Conservation (phyloP, 83 land plant species). For the Picea mariana region DNA sequence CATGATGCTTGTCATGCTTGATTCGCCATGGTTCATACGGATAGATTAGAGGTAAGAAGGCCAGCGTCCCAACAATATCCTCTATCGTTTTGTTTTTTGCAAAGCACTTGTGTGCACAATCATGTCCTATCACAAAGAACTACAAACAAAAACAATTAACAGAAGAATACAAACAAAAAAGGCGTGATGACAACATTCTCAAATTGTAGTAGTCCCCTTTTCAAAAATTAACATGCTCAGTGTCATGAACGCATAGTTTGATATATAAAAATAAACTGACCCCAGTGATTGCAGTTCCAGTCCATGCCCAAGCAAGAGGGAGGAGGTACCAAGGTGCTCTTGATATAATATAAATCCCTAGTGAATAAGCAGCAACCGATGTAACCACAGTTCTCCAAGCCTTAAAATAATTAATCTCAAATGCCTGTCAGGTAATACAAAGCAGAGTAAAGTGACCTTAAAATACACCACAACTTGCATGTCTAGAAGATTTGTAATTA, state of each 20-base stretch:
- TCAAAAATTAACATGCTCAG: no score
- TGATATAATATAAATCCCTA: conserved; percentile 81
- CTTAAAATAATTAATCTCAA: conserved; percentile 80
- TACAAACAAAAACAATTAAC: conserved; percentile 22
- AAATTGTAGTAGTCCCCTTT: no score
- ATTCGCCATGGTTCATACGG: conserved; percentile 98
- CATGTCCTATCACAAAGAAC: conserved; percentile 99
- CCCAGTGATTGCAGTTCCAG: conserved; percentile 93
- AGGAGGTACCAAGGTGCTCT: conserved; percentile 96
- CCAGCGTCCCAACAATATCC: conserved; percentile 91
- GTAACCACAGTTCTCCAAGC: conserved; percentile 80
- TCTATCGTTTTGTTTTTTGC: conserved; percentile 85
- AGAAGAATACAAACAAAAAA: no score
- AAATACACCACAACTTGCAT: no score
- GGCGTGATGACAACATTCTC: no score
- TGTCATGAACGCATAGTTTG: no score
- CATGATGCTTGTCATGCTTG: conserved; percentile 96
- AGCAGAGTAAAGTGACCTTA: no score
- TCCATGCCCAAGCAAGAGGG: conserved; percentile 98
- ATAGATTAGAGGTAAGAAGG: conserved; percentile 88
- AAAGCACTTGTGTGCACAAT: conserved; percentile 95
- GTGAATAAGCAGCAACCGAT: conserved; percentile 69
- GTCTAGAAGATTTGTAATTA: no score
- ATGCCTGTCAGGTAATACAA: conserved; percentile 49
- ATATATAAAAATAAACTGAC: conserved; percentile 36